Evolutionary conservation across 352 stramenopile genomes (phyloP), one percentile per base, ranked within the genome.

Genomic region (Globisporangium radiosum): DNA sequence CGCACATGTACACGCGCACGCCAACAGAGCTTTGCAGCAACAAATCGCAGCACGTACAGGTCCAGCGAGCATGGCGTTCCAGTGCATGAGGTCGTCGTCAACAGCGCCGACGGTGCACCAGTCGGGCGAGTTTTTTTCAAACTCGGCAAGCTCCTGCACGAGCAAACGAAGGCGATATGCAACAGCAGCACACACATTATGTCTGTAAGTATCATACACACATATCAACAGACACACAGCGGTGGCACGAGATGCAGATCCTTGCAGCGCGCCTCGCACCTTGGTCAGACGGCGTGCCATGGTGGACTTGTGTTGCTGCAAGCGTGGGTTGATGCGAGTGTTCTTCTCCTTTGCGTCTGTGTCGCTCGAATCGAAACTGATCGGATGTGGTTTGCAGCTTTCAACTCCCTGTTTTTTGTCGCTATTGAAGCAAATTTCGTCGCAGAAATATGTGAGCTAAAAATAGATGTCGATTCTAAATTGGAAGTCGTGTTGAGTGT

Each of bases 51-150:
- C 17, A 81, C 84, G 56, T 85, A 95, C 86, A n/a, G 87, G 87
- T 14, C 87, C 87, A 10, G 84, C 84, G 39, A 96, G 76, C 83
- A 96, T 95, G 45, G 87, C 87, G 64, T 95, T 95, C 87, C 87
- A 96, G 74, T 96, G 87, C 76, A 96, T 85, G 36, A 96, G 75
- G 59, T 96, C 83, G 59, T 96, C 84, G 56, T 94, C 84, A 38
- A 96, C 87, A 1, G 85, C 71, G 64, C 87, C 76, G 15, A 94
- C 87, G 0, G 81, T 95, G 76, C 85, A 94, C 85, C 85, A 96
- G 10, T 96, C 87, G 54, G 85, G 85, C 58, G 87, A 90, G 76
- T 90, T 95, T 66, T 90, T 90, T 69, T 94, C 83, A 48, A 96
- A 94, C 59, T 95, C 85, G 14, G 78, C 72, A 15, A 95, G 77